A percentile compares a stretch with the other conserved stretches of the same genome.
Conservation (phyloP, 2,329 filamentous ascomycete genomes). For the Waltergamsia citrina region DNA sequence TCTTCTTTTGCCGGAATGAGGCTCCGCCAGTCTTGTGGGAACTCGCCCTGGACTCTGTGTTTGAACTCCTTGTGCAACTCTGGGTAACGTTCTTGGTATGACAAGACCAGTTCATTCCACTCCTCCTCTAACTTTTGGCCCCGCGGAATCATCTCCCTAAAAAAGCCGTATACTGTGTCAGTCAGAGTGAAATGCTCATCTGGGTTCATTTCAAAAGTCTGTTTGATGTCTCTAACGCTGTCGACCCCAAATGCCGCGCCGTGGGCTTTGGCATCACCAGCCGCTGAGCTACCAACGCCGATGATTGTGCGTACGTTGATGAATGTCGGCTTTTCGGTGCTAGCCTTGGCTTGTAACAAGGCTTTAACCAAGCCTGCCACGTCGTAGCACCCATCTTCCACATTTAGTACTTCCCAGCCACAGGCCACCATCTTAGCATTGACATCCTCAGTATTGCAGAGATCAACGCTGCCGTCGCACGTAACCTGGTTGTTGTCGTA, state of each 20-base stretch:
- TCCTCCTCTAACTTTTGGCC: constrained; percentile 34
- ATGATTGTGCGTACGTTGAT: constrained; percentile 50
- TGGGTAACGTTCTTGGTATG: constrained; percentile 34
- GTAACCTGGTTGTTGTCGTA: constrained; percentile 55
- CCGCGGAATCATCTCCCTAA: constrained; percentile 30
- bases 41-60: constrained; percentile 34
- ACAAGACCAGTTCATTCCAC: constrained; percentile 32
- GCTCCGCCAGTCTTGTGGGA: constrained; percentile 36
- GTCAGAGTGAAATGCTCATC: constrained; percentile 24
- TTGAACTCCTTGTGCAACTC: constrained; percentile 39
- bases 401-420: constrained; percentile 45
- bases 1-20: constrained; percentile 32
- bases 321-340: constrained; percentile 41
- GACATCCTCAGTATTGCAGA: constrained; percentile 44
- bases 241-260: constrained; percentile 46
- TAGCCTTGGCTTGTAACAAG: constrained; percentile 30
- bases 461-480: constrained; percentile 45
- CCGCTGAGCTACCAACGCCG: constrained; percentile 37
- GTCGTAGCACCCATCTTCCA: constrained; percentile 42
- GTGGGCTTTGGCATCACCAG: constrained; percentile 44
- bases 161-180: constrained; percentile 40
- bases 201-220: constrained; percentile 20
- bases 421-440: constrained; percentile 48
- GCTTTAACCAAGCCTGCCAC: constrained; percentile 31
- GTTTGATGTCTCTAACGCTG: constrained; percentile 33